A percentile compares a stretch with the other conserved stretches of the same genome.
Conservation (phyloP, 2,329 filamentous ascomycete species). For the Sclerotinia nivalis region DNA sequence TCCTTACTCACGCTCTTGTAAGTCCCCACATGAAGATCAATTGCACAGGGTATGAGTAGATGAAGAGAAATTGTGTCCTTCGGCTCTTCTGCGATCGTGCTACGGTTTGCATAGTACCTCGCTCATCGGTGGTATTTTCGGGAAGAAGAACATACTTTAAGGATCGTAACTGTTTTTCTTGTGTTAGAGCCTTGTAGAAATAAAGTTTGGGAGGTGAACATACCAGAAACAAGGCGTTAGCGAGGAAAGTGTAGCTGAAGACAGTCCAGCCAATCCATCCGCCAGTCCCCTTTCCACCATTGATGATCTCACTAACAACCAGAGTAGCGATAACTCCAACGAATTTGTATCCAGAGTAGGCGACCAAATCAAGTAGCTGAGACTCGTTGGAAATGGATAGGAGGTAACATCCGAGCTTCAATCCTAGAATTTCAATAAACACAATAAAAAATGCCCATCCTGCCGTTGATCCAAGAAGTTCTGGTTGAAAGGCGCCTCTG, state of each 20-base stretch:
- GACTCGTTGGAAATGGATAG: slow-evolving; percentile 91
- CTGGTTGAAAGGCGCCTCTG: slow-evolving; percentile 88
- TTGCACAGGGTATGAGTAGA: slow-evolving; percentile 94
- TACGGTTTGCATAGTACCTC: slow-evolving; percentile 65
- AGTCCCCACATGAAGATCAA: slow-evolving; percentile 91
- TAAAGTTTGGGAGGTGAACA: slow-evolving; percentile 41
- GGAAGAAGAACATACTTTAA: slow-evolving; percentile 94
- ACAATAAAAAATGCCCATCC: slow-evolving; percentile 76
- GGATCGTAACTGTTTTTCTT: slow-evolving; percentile 72
- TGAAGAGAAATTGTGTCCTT: slow-evolving; percentile 87
- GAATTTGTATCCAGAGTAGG: slow-evolving; percentile 98
- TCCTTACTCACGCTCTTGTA: slow-evolving; percentile 41
- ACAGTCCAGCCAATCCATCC: slow-evolving; percentile 87
- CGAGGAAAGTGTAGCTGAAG: slow-evolving; percentile 88
- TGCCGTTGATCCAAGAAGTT: slow-evolving; percentile 86
- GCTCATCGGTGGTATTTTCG: slow-evolving; percentile 68
- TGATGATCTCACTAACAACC: slow-evolving; percentile 73
- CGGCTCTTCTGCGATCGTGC: slow-evolving; percentile 83
- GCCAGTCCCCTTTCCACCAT: slow-evolving; percentile 76
- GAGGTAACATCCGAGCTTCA: slow-evolving; percentile 92
- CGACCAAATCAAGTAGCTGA: slow-evolving; percentile 89
- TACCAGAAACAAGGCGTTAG: slow-evolving; percentile 94
- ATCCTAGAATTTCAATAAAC: slow-evolving; percentile 79
- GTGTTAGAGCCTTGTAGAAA: slow-evolving; percentile 4
- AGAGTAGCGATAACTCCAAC: slow-evolving; percentile 93